Conservation (phyloP, 2,329 filamentous ascomycete species). For the Fusarium mangiferae region DNA sequence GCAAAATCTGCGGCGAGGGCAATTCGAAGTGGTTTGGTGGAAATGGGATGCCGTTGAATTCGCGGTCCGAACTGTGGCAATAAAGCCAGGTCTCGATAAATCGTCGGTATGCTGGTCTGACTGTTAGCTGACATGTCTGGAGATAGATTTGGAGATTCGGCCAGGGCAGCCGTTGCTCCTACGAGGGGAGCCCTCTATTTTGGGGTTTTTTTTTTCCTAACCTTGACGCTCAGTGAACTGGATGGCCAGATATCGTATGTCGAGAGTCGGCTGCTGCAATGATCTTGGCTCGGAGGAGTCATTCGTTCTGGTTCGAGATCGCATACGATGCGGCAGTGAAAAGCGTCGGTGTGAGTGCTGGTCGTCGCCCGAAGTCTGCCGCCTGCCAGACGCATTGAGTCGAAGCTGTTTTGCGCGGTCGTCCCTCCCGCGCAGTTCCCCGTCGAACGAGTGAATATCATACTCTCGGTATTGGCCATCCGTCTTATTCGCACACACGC, state of each 20-base stretch:
- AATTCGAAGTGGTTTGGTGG: constrained; percentile 59
- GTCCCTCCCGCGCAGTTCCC: constrained; percentile 57
- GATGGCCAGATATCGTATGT: constrained; percentile 61
- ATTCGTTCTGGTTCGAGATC: constrained; percentile 51
- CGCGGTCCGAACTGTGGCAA: constrained; percentile 58
- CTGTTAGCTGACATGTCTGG: constrained; percentile 38
- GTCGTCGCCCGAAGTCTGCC: constrained; percentile 54
- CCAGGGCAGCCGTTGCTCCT: constrained; percentile 8
- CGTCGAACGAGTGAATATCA: constrained; percentile 59
- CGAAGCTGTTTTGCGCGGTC: constrained; percentile 58
- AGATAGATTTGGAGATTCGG: constrained; percentile 13
- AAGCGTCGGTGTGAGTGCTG: constrained; percentile 52
- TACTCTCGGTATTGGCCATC: constrained; percentile 61
- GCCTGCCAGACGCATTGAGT: constrained; percentile 54
- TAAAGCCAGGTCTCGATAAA: constrained; percentile 59
- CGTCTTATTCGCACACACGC: constrained; percentile 59
- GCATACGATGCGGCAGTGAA: constrained; percentile 56
- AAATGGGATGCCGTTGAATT: constrained; percentile 58
- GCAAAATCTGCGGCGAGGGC: constrained; percentile 58
- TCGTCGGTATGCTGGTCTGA: constrained; percentile 50
- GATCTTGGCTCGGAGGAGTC: constrained; percentile 41
- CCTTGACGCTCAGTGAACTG: constrained; percentile 61
- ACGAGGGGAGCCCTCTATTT: neutral
- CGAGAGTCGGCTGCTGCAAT: constrained; percentile 44
- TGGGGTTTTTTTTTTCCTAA: constrained; percentile 36